Evolutionary conservation across 345 rosid genomes (phyloP).

Genomic region (Kandelia obovata): DNA sequence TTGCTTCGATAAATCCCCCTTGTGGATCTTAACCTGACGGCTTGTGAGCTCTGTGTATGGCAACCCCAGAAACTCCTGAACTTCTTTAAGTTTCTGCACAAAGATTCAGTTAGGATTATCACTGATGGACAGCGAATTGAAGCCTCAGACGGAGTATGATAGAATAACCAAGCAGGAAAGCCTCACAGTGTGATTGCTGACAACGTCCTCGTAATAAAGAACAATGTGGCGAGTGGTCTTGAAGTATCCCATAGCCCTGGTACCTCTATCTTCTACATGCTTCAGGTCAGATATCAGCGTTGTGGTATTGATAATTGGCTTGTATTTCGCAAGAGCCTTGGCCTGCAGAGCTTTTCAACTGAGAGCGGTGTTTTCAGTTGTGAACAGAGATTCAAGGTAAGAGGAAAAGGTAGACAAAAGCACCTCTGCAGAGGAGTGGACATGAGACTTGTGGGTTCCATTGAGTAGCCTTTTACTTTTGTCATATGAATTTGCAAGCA

Average conservation of each 20-base stretch:
- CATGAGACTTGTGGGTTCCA: conserved; percentile 42
- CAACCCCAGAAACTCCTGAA: conserved; percentile 21
- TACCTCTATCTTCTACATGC: conserved; percentile 25
- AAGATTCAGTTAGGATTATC: not conserved
- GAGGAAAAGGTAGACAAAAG: not conserved
- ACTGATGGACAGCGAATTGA: too few species aligned
- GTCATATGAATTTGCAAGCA: conserved; percentile 34
- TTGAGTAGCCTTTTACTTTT: conserved; percentile 26
- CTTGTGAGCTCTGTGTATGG: conserved; percentile 28
- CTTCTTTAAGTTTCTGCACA: conserved; percentile 31
- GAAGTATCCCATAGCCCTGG: conserved; percentile 35
- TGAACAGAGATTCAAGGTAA: not conserved
- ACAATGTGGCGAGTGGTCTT: conserved; percentile 34
- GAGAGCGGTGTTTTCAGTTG: not conserved
- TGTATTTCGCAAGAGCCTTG: conserved; percentile 35
- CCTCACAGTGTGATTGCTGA: conserved; percentile 27
- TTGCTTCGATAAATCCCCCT: conserved; percentile 18
- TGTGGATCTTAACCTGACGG: conserved; percentile 39
- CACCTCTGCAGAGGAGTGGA: conserved; percentile 31
- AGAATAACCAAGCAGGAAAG: not conserved
- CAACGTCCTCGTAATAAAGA: conserved; percentile 38
- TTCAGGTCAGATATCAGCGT: conserved; percentile 30
- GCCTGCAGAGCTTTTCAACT: conserved; percentile 28
- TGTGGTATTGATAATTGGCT: conserved; percentile 30
- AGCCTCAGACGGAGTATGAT: too few species aligned